Evolutionary conservation across 163 green algal genomes (phyloP), one percentile per base, ranked within the genome.

Genomic region (Chlorella variabilis): DNA sequence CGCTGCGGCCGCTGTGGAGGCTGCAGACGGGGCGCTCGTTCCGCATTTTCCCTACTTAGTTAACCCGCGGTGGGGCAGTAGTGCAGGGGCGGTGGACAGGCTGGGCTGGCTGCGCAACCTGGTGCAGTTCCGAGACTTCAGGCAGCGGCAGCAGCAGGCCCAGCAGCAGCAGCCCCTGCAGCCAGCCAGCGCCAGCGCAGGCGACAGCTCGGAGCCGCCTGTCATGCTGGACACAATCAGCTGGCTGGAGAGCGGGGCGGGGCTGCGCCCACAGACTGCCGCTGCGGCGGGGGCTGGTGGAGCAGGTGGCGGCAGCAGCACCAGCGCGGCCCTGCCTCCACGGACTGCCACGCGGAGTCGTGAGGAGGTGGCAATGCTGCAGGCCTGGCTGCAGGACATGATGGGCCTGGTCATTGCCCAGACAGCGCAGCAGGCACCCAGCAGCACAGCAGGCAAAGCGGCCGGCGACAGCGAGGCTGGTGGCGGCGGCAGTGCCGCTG

Each of bases 371-470:
- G 29, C 81, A 8, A 59, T 84, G 70, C 86, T 90, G 66, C 71
- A 84, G 62, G 45, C 78, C 38, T 88, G 86, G 86, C 83, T 90
- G 63, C 56, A 71, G 25, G 83, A 88, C 58, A 87, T 86, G 67
- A 84, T 90, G 80, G 65, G 41, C 6, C 84, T 87, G 25, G 62
- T 86, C 23, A 56, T 75, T 20, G 69, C 42, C 3, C 42, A 62
- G 45, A 29, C 69, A 63, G 45, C 34, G 6, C 38, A 23, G 66
- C 66, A 54, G n/a, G 39, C 66, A 39, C 45, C 45, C 45, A 54
- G 69, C 69, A 45, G 7, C 42, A 1, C 11, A 41, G 15, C 42
- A 31, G 59, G 59, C 11, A n/a, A n/a, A n/a, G n/a, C n/a, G n/a
- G n/a, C n/a, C n/a, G n/a, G n/a, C n/a, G n/a, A n/a, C n/a, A n/a